Percentiles rank a stretch among this genome's conserved stretches.
phyloP scores from a whole-genome alignment of 2,329 filamentous ascomycete species.

The Thielaviopsis musarum region DNA sequence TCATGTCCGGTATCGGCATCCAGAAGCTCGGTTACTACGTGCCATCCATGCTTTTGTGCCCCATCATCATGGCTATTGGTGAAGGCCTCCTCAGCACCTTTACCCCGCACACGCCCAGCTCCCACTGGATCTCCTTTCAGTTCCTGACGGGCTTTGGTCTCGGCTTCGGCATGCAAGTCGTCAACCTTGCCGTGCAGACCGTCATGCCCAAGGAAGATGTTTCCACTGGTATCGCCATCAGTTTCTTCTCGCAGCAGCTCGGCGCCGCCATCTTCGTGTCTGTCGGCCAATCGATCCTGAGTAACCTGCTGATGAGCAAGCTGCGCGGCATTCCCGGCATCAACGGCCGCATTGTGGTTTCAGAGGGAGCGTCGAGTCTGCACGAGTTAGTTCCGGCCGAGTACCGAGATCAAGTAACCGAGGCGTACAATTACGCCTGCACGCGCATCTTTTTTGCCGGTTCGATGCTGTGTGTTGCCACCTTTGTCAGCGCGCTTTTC shows the following conservation, averaged over 20 bases:
- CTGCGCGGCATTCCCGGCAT: conserved; percentile 26
- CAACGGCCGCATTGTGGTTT: conserved; percentile 27
- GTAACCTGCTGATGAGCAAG: conserved; percentile 25
- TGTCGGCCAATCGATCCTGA: conserved; percentile 38
- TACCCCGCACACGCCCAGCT: conserved; percentile 25
- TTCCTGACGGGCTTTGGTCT: conserved; percentile 41
- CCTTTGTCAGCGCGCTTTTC: conserved; percentile 38
- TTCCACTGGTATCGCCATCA: conserved; percentile 36
- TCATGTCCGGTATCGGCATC: conserved; percentile 30
- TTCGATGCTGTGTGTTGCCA: conserved; percentile 36
- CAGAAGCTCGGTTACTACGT: conserved; percentile 43
- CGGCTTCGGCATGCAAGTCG: conserved; percentile 41
- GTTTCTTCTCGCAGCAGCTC: conserved; percentile 41
- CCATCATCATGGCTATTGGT: conserved; percentile 33
- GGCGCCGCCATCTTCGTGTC: conserved; percentile 42
- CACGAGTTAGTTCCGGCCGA: conserved; percentile 31
- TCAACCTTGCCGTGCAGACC: conserved; percentile 38
- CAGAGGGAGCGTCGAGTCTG: conserved; percentile 42
- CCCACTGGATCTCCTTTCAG: conserved; percentile 43
- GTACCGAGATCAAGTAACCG: conserved; percentile 35
- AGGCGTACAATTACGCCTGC: conserved; percentile 48
- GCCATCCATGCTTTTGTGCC: conserved; percentile 35
- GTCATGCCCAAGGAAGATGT: conserved; percentile 35
- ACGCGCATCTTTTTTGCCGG: conserved; percentile 46
- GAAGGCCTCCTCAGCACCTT: conserved; percentile 43